A percentile compares a stretch with the other conserved stretches of the same genome.
phyloP scores from a whole-genome alignment of 768 basidiomycete species.

The Lentinus tigrinus region DNA sequence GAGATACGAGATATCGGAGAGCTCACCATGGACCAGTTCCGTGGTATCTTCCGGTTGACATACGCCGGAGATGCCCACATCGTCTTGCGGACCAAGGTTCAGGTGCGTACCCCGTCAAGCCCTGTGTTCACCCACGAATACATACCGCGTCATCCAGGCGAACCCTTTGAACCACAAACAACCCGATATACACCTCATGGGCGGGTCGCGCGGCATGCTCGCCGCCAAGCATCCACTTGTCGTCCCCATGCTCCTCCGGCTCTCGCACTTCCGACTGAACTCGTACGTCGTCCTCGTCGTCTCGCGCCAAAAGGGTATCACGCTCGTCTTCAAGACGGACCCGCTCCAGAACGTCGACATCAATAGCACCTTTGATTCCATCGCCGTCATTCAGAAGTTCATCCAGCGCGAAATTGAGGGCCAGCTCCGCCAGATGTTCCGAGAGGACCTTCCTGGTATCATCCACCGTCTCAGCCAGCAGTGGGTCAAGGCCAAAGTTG shows the following conservation, averaged over 20 bases:
- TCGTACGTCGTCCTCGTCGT: slow-evolving; percentile 98
- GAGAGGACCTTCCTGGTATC: slow-evolving; percentile 94
- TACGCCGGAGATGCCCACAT: slow-evolving; percentile 92
- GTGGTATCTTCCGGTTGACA: slow-evolving; percentile 93
- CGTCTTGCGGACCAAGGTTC: slow-evolving; percentile 87
- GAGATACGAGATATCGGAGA: slow-evolving; percentile 98
- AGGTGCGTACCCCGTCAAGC: slow-evolving; percentile 48
- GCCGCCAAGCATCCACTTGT: slow-evolving; percentile 94
- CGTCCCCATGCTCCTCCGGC: slow-evolving; percentile 96
- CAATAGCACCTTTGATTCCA: slow-evolving; percentile 95
- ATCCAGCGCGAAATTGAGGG: slow-evolving; percentile 97
- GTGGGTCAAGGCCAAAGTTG: slow-evolving; percentile 93
- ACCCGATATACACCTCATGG: slow-evolving; percentile 85
- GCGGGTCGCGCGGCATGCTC: slow-evolving; percentile 82
- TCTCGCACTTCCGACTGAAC: slow-evolving; percentile 91
- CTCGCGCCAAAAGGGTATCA: slow-evolving; percentile 96
- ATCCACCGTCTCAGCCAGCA: slow-evolving; percentile 95
- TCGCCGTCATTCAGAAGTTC: slow-evolving; percentile 96
- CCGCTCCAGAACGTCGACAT: slow-evolving; percentile 98
- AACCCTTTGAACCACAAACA: slow-evolving; percentile 94
- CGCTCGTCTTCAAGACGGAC: slow-evolving; percentile 99
- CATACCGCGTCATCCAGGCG: slow-evolving; percentile 49
- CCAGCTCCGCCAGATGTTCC: slow-evolving; percentile 96
- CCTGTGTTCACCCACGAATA: too few relatives aligned
- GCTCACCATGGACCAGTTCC: slow-evolving; percentile 90